Conservation (phyloP, 768 basidiomycete species). For the Termitomyces heimii region DNA sequence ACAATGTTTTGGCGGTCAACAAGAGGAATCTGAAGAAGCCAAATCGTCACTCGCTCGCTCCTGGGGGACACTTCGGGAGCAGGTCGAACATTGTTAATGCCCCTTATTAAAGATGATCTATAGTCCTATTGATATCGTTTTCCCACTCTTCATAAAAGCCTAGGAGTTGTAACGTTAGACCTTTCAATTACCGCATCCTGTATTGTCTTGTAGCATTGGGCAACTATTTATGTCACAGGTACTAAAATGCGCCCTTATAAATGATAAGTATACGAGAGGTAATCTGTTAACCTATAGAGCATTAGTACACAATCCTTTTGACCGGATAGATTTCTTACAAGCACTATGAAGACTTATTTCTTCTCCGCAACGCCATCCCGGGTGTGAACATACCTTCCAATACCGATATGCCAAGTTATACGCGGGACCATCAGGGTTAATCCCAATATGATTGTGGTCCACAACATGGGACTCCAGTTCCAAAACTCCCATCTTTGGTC, state of each 20-base stretch:
- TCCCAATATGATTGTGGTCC: constrained; percentile 60
- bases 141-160: constrained; percentile 1
- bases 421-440: constrained; percentile 64
- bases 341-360: background rate
- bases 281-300: background rate
- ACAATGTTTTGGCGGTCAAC: constrained; percentile 90
- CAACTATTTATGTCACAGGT: background rate
- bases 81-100: constrained; percentile 65
- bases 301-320: background rate
- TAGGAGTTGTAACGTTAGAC: constrained; percentile 12
- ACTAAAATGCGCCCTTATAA: background rate
- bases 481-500: constrained; percentile 56
- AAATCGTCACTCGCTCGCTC: constrained; percentile 64
- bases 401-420: constrained; percentile 67
- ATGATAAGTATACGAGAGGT: background rate
- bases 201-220: constrained; percentile 9
- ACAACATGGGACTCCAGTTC: constrained; percentile 65
- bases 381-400: constrained; percentile 66
- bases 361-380: constrained; percentile 42
- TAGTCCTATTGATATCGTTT: constrained; percentile 1
- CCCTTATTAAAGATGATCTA: constrained; percentile 38
- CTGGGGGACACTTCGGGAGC: constrained; percentile 34
- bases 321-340: background rate
- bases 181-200: constrained; percentile 4
- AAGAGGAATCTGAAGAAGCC: constrained; percentile 89